These are phyloP conservation scores for Murraya paniculata DNA, from an alignment of 345 rosid genomes.

Conservation along the genomic window DNA sequence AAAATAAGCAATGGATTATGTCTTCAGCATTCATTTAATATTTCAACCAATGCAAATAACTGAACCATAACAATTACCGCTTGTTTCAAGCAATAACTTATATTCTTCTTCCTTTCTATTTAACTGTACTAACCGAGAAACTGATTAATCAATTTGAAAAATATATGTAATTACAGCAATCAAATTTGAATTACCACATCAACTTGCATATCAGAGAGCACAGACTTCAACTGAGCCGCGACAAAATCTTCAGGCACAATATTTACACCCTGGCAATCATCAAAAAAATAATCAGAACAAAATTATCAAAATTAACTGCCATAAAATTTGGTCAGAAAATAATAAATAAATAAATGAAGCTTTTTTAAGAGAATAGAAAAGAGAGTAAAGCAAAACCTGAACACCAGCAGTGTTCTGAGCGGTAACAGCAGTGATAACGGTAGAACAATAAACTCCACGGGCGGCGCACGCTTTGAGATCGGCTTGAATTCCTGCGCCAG, in stretches of 20 bases:
- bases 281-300: neutral
- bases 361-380: neutral
- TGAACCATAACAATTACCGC: too few species aligned
- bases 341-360: neutral
- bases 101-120: neutral
- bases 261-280: constrained; percentile 41
- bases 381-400: constrained; percentile 43
- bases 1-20: neutral
- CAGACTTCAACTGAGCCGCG: constrained; percentile 74
- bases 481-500: constrained; percentile 96
- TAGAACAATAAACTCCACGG: constrained; percentile 85
- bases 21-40: neutral
- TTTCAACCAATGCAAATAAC: neutral
- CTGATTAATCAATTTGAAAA: neutral
- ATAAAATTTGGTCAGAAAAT: neutral
- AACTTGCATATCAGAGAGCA: constrained; percentile 87
- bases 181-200: constrained; percentile 63
- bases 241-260: constrained; percentile 57
- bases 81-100: neutral
- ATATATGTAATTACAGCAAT: neutral
- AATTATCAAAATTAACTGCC: neutral
- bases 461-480: constrained; percentile 93
- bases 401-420: constrained; percentile 92
- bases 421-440: constrained; percentile 84
- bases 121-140: neutral